Conservation (phyloP, 2,329 filamentous ascomycete species). For the Aspergillus tanneri region DNA sequence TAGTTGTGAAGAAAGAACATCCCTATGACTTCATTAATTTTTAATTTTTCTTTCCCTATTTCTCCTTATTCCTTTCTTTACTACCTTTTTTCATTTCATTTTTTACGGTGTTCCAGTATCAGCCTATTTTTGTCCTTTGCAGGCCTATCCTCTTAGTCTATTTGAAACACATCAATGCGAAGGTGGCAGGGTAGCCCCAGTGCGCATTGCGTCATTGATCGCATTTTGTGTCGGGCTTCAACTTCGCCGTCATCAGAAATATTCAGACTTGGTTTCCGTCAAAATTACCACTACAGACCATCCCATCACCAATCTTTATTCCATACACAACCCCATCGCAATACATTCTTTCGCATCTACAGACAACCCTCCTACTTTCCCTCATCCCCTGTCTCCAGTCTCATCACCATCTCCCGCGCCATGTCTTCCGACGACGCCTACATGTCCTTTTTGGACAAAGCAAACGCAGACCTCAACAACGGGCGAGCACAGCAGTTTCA, state of each 20-base stretch:
- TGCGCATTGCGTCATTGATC: slow-evolving; percentile 28
- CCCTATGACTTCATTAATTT: no score
- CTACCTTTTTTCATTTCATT: no score
- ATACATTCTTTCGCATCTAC: background rate
- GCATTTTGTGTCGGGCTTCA: slow-evolving; percentile 16
- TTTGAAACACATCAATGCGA: slow-evolving; percentile 4
- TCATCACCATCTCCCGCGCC: slow-evolving; percentile 17
- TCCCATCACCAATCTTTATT: background rate
- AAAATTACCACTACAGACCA: background rate
- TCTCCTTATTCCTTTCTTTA: no score
- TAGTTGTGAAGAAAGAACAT: no score
- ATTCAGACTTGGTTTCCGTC: background rate
- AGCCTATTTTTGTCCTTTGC: no score
- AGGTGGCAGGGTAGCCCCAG: slow-evolving; percentile 18
- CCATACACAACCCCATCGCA: background rate
- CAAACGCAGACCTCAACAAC: slow-evolving; percentile 64
- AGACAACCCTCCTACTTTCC: background rate
- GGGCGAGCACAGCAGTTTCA: slow-evolving; percentile 23
- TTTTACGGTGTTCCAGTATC: no score
- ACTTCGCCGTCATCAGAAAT: slow-evolving; percentile 10
- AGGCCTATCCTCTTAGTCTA: background rate
- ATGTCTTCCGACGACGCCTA: slow-evolving; percentile 74
- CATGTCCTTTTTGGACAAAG: slow-evolving; percentile 80
- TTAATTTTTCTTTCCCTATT: no score
- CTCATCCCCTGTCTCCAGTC: background rate